Conservation (phyloP, 495 filamentous ascomycete species). For the Neurospora terricola region DNA sequence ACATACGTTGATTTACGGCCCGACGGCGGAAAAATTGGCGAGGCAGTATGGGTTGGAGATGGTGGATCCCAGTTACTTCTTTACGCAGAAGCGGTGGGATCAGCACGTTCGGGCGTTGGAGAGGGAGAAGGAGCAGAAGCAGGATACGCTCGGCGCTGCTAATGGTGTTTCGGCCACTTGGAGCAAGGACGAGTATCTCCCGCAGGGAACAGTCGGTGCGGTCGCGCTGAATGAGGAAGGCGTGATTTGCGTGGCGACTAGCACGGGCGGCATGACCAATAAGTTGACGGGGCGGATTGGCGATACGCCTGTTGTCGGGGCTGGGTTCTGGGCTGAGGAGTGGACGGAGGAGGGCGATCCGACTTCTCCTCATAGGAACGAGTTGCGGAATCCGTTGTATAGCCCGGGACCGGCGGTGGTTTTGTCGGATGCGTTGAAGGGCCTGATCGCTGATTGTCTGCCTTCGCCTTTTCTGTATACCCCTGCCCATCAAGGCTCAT, state of each 20-base stretch:
- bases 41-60: conserved; percentile 57
- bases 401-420: conserved; percentile 26
- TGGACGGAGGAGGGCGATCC: conserved; percentile 43
- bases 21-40: conserved; percentile 57
- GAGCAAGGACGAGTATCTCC: conserved; percentile 50
- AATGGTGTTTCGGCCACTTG: conserved; percentile 25
- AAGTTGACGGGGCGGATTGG: conserved; percentile 79
- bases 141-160: neutral
- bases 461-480: conserved; percentile 31
- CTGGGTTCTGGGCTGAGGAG: conserved; percentile 85
- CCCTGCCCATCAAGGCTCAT: conserved; percentile 11
- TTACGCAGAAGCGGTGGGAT: conserved; percentile 69
- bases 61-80: conserved; percentile 63
- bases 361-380: neutral
- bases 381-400: neutral
- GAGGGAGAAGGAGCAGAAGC: conserved; percentile 27
- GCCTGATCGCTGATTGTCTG: conserved; percentile 43
- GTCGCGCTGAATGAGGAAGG: conserved; percentile 68
- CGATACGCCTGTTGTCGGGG: conserved; percentile 78
- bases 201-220: conserved; percentile 78
- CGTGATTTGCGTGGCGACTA: conserved; percentile 68
- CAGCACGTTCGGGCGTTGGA: conserved; percentile 64
- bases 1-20: conserved; percentile 60
- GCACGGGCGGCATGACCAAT: conserved; percentile 82
- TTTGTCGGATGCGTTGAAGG: conserved; percentile 28